Base-by-base conservation (phyloP, 140 eudicot species). In the Stevia rebaudiana region DNA sequence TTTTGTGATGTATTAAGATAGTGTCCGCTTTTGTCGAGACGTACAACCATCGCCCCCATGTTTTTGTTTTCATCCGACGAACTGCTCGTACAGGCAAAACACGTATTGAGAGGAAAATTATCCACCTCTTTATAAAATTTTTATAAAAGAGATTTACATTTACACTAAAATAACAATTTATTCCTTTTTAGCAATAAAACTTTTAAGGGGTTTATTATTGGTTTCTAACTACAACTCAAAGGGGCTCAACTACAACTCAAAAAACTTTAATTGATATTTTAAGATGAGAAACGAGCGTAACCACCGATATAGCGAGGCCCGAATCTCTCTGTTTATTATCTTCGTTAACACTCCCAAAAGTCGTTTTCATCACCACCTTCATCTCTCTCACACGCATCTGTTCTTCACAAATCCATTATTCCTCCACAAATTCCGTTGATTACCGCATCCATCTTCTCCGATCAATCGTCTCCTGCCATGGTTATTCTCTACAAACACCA, bases 381-480 rank as follows among this genome's bases (percentile, higher is more conserved):
- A 53, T 39, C n/a, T n/a, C n/a, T n/a, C n/a, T n/a, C n/a, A n/a
- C n/a, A n/a, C n/a, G n/a, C n/a, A n/a, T 28, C 33, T 28, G 33
- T 28, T 28, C 33, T 1, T 28, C 33, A 28, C 21, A 47, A 47
- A 47, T 15, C 16, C 30, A 31, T 49, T 31, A 63, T 13, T 19
- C 46, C 75, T 60, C 75, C 60, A 68, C 22, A 70, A 24, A 59
- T 15, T 46, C 75, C 44, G 61, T 47, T 35, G 42, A 59, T 70
- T 47, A 47, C 17, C 65, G 6, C 40, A 63, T 63, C 71, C 39
- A 63, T 72, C 61, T 70, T 30, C 77, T 53, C 77, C 78, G 78
- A 73, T 73, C 79, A 65, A 46, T 44, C 78, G 36, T 48, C 78
- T 58, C 50, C 69, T 18, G 59, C 79, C 74, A 74, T 74, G 79